Percentiles rank a stretch among this genome's conserved stretches.
Evolutionary conservation across 192 early-diverging fungal genomes (phyloP).

Genomic region (Podila minutissima): DNA sequence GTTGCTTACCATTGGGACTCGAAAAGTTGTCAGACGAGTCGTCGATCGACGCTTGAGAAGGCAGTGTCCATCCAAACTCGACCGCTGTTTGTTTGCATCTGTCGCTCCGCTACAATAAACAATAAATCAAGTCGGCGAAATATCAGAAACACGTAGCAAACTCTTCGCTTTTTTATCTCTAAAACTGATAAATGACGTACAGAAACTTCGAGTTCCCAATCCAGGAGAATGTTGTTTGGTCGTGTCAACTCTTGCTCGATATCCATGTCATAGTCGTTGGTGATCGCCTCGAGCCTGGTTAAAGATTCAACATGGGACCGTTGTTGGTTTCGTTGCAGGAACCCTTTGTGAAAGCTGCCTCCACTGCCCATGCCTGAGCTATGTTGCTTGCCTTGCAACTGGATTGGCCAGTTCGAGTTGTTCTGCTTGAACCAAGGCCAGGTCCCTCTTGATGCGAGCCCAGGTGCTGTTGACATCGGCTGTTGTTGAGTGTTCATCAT

Average conservation of each 20-base stretch:
- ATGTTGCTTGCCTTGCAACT: slow-evolving; percentile 35
- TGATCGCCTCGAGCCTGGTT: slow-evolving; percentile 22
- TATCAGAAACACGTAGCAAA: neutral
- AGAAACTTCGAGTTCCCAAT: slow-evolving; percentile 16
- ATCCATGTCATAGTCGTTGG: slow-evolving; percentile 28
- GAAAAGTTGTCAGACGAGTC: slow-evolving; percentile 5
- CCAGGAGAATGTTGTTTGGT: slow-evolving; percentile 7
- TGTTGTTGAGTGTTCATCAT: slow-evolving; percentile 2
- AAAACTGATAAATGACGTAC: neutral
- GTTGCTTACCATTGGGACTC: neutral
- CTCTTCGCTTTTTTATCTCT: neutral
- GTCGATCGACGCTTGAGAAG: neutral
- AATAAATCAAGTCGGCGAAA: neutral
- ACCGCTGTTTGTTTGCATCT: slow-evolving; percentile 13
- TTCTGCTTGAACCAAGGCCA: slow-evolving; percentile 25
- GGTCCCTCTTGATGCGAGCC: slow-evolving; percentile 38
- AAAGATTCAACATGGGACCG: neutral
- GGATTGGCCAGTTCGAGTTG: slow-evolving; percentile 36
- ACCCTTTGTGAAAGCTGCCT: neutral
- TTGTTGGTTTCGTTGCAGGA: neutral
- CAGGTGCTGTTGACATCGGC: slow-evolving; percentile 58
- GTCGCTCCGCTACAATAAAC: neutral
- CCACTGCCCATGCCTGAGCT: neutral
- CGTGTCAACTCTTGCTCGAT: slow-evolving; percentile 10
- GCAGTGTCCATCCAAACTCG: slow-evolving; percentile 34